Evolutionary conservation across 164 flowering plant species (phyloP), one percentile per base, ranked within the genome.

Genomic region (Vitis labrusca): DNA sequence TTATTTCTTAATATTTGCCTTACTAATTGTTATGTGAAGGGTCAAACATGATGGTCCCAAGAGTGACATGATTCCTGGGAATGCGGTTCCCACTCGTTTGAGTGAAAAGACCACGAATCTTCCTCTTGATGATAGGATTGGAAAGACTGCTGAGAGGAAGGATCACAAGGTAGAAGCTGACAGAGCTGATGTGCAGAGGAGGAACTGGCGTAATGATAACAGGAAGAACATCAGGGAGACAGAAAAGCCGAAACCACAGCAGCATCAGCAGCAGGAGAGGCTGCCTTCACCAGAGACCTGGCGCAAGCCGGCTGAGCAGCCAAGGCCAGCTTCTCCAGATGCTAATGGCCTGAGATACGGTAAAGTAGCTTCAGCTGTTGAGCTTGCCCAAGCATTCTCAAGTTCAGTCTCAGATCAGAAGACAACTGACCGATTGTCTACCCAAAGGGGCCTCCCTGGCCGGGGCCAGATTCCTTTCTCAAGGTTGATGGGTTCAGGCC

Each of bases 301-400:
- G 97, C 91, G 94, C 48, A 92, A 84, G 73, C 89, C 92, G 15
- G 72, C 73, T 17, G 94, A 86, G 70, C 76, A 79, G 55, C 79
- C 78, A 54, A 84, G 72, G 67, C 82, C 81, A 32, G 62, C 74
- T 10, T 72, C 80, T 2, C 57, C 78, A 62, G 85, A 73, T 49
- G 71, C 74, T 48, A 52, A 54, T 23, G 85, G 83, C 6, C 23
- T 64, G 19, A 85, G 89, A 10, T 73, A 70, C 68, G 94, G 97
- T 48, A 83, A 85, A 75, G 86, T 82, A 58, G 88, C 91, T 50
- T 88, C 98, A 11, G 90, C 98, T 15, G 73, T 85, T 64, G 98
- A 92, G 76, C 93, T 93, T 63, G 97, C 93, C 8, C 91, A 84
- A 64, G 86, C 94, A 58, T 91, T 88, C 73, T 93, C 97, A 12